Percentiles rank a stretch among this genome's conserved stretches.
These are phyloP conservation scores for Capsicum baccatum DNA, from an alignment of 257 asterid species.

Conservation along the genomic window DNA sequence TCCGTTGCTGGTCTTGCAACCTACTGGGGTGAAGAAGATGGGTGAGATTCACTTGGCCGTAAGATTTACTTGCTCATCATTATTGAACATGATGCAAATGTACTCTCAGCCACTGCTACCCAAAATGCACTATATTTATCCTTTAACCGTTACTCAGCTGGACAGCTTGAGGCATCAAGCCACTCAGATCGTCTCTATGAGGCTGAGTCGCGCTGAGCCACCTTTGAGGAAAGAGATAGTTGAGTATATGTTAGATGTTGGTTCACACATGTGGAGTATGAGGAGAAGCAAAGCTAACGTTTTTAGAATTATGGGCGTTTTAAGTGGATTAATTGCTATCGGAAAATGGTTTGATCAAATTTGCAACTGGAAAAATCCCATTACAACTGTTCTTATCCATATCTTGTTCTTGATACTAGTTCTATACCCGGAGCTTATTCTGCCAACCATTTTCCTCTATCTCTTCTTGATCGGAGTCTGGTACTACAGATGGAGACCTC, in stretches of 20 bases:
- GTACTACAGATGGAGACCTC: slow-evolving; percentile 78
- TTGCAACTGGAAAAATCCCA: slow-evolving; percentile 80
- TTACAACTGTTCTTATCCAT: slow-evolving; percentile 69
- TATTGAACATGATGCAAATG: slow-evolving; percentile 67
- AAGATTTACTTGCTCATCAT: slow-evolving; percentile 68
- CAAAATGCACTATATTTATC: slow-evolving; percentile 76
- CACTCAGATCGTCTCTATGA: slow-evolving; percentile 63
- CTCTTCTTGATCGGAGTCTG: slow-evolving; percentile 66
- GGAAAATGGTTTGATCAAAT: slow-evolving; percentile 75
- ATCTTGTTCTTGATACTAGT: slow-evolving; percentile 68
- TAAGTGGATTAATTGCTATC: slow-evolving; percentile 58
- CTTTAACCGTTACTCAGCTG: slow-evolving; percentile 62
- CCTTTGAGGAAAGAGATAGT: slow-evolving; percentile 78
- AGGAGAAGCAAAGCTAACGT: slow-evolving; percentile 75
- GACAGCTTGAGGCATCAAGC: slow-evolving; percentile 78
- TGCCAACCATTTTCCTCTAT: slow-evolving; percentile 71
- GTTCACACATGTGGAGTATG: slow-evolving; percentile 87
- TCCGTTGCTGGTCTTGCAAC: slow-evolving; percentile 72
- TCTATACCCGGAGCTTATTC: slow-evolving; percentile 64
- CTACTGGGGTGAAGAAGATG: slow-evolving; percentile 76
- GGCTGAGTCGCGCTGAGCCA: slow-evolving; percentile 80
- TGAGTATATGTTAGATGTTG: slow-evolving; percentile 78
- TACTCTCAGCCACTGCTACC: slow-evolving; percentile 72
- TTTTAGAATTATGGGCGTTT: slow-evolving; percentile 67
- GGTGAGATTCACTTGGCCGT: slow-evolving; percentile 80